These are phyloP conservation scores for Xerocomus nothofagi DNA, from an alignment of 1,284 basidiomycete genomes.

Conservation along the genomic window DNA sequence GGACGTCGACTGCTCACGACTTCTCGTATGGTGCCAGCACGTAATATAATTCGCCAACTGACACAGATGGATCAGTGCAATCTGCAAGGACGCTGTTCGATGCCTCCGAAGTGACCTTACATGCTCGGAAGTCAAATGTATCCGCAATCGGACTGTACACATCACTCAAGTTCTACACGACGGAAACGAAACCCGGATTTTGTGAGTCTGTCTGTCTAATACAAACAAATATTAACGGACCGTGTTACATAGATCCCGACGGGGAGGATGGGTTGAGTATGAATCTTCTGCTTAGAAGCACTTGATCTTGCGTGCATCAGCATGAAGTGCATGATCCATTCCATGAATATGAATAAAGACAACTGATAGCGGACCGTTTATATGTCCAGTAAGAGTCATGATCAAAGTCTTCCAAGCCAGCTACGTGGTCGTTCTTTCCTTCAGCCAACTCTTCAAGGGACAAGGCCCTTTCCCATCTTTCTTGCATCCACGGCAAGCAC, in stretches of 20 bases:
- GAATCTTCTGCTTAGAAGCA: constrained; percentile 1
- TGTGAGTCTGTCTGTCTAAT: not conserved
- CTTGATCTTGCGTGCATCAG: not conserved
- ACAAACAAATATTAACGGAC: not conserved
- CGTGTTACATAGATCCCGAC: not conserved
- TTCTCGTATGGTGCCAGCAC: constrained; percentile 1
- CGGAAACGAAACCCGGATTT: not conserved
- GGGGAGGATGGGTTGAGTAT: constrained; percentile 6
- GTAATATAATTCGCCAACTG: not conserved
- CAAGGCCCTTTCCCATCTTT: constrained; percentile 27
- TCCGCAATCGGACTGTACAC: constrained; percentile 10
- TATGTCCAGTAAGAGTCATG: not conserved
- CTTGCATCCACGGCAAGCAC: constrained; percentile 56
- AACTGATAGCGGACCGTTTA: not conserved
- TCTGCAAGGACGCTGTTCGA: constrained; percentile 1
- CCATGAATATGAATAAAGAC: not conserved
- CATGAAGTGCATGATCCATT: not conserved
- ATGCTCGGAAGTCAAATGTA: constrained; percentile 10
- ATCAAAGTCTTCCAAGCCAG: not conserved
- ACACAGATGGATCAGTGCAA: constrained; percentile 2
- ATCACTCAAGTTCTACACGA: constrained; percentile 5
- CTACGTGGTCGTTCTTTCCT: constrained; percentile 1
- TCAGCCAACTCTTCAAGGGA: constrained; percentile 30
- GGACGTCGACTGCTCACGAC: constrained; percentile 4
- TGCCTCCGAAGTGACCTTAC: constrained; percentile 4